Percentiles rank a stretch among this genome's conserved stretches.
These are phyloP conservation scores for Fraxinus latifolia DNA, from an alignment of 305 asterid genomes.

Conservation along the genomic window DNA sequence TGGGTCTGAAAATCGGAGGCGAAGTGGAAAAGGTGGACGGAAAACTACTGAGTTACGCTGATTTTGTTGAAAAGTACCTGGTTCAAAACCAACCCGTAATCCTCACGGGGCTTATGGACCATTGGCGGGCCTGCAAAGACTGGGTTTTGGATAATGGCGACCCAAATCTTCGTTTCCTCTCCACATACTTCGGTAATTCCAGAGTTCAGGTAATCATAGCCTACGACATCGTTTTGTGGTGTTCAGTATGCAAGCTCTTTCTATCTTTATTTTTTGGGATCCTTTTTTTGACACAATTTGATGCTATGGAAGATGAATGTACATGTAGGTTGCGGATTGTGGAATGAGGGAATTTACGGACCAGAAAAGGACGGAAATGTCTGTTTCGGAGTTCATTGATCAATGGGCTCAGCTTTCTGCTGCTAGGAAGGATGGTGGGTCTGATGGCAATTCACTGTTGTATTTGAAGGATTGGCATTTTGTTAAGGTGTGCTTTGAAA, in stretches of 20 bases:
- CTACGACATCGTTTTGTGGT: not conserved
- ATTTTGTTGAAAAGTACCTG: constrained; percentile 56
- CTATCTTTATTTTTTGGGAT: not conserved
- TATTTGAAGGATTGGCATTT: constrained; percentile 98
- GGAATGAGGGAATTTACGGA: constrained; percentile 69
- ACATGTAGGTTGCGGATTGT: constrained; percentile 81
- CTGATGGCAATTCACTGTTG: constrained; percentile 40
- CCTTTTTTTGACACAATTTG: not conserved
- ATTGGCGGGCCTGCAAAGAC: constrained; percentile 74
- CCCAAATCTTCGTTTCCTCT: constrained; percentile 66
- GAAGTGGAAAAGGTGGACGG: constrained; percentile 74
- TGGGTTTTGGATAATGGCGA: constrained; percentile 66
- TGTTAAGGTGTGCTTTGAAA: constrained; percentile 55
- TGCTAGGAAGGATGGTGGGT: constrained; percentile 27
- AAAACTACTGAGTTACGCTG: constrained; percentile 49
- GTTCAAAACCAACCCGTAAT: constrained; percentile 63
- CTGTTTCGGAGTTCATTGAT: constrained; percentile 66
- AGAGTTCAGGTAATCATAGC: constrained; percentile 56
- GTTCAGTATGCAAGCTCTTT: not conserved
- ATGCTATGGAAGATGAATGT: not conserved
- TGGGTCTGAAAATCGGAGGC: constrained; percentile 60
- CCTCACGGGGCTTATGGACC: constrained; percentile 72
- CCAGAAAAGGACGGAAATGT: constrained; percentile 78
- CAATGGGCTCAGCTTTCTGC: constrained; percentile 39
- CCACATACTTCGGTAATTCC: constrained; percentile 69